Conservation (phyloP, 1,284 basidiomycete species). For the Cryptococcus wingfieldii region DNA sequence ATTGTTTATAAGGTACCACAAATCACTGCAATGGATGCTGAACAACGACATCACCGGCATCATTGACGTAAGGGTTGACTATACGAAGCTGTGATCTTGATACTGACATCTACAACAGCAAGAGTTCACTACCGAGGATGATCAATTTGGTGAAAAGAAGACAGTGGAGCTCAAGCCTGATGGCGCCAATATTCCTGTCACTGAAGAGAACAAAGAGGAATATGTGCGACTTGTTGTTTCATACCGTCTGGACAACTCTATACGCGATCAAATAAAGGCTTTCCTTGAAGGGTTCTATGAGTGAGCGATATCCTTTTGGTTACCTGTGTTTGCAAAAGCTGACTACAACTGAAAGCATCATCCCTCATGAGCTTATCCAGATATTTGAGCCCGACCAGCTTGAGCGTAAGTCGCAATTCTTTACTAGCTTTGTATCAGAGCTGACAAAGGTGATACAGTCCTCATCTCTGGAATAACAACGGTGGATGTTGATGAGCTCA, state of each 20-base stretch:
- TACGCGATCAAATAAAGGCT: constrained; percentile 92
- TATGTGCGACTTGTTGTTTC: constrained; percentile 78
- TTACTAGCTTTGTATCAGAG: constrained; percentile 13
- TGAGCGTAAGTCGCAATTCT: constrained; percentile 55
- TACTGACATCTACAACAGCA: constrained; percentile 26
- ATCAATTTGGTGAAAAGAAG: constrained; percentile 80
- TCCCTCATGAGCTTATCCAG: constrained; percentile 49
- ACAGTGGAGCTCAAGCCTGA: constrained; percentile 79
- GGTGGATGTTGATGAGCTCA: constrained; percentile 97
- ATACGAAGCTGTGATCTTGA: background rate
- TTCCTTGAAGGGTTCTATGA: constrained; percentile 92
- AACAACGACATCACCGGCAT: constrained; percentile 49
- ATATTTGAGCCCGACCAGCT: constrained; percentile 96
- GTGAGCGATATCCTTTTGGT: constrained; percentile 39
- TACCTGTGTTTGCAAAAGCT: constrained; percentile 54
- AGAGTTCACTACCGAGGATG: constrained; percentile 51
- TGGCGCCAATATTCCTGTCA: constrained; percentile 76
- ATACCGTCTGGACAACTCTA: constrained; percentile 89
- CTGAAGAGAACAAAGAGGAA: constrained; percentile 92
- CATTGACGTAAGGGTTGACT: constrained; percentile 35
- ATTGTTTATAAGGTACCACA: constrained; percentile 38
- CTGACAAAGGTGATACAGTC: constrained; percentile 49
- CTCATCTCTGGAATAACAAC: constrained; percentile 97
- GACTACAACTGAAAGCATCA: constrained; percentile 54
- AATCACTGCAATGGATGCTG: constrained; percentile 50